Conservation (phyloP, 495 filamentous ascomycete genomes). For the Penicillium ochrochloron region DNA sequence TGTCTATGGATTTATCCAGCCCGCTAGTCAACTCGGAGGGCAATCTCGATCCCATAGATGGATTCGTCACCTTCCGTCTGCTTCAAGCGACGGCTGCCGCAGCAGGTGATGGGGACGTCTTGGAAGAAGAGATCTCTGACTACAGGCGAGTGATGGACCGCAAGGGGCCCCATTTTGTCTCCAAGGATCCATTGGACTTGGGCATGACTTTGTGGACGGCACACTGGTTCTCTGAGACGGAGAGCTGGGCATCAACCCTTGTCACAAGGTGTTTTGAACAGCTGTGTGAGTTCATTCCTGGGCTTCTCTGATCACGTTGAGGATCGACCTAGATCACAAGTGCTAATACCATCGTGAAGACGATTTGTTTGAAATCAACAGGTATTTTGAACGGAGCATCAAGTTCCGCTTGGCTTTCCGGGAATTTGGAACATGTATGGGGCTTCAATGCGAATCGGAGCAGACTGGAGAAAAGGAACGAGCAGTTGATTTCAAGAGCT, state of each 20-base stretch:
- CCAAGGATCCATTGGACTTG: constrained; percentile 61
- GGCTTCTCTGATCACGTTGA: not conserved
- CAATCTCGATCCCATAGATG: constrained; percentile 65
- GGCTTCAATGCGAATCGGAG: constrained; percentile 55
- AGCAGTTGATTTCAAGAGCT: constrained; percentile 42
- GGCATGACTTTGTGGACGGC: constrained; percentile 70
- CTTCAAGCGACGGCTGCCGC: constrained; percentile 51
- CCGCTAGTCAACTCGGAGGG: constrained; percentile 61
- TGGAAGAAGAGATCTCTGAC: constrained; percentile 59
- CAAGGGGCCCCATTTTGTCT: constrained; percentile 54
- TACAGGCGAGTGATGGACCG: constrained; percentile 60
- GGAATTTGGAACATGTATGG: constrained; percentile 65
- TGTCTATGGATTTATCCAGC: constrained; percentile 54
- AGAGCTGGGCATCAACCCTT: constrained; percentile 57
- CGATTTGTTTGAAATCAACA: constrained; percentile 47
- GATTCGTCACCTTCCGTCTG: constrained; percentile 60
- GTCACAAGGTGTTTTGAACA: constrained; percentile 49
- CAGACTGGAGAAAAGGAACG: constrained; percentile 46
- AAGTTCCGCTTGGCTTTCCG: constrained; percentile 61
- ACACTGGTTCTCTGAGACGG: constrained; percentile 59
- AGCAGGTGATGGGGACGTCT: constrained; percentile 31
- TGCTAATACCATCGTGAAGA: constrained; percentile 29
- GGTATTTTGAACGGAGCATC: constrained; percentile 45
- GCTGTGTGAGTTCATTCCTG: constrained; percentile 38
- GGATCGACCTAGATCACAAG: not conserved